These are phyloP conservation scores for Corrigiola litoralis DNA, from an alignment of 179 eudicot species.

Conservation along the genomic window DNA sequence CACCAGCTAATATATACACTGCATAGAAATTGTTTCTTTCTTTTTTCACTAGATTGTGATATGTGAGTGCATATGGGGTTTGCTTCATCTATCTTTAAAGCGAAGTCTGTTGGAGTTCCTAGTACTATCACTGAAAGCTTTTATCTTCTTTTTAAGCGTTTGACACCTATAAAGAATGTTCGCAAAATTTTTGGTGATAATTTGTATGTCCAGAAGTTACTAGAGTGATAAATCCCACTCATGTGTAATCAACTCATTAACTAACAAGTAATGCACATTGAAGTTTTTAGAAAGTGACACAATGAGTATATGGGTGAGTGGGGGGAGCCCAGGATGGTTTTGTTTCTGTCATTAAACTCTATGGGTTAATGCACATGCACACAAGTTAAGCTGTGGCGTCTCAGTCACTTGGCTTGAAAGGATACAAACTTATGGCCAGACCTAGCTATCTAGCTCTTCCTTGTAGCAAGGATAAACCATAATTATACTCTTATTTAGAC, in stretches of 20 bases:
- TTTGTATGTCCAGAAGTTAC: not conserved
- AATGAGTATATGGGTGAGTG: too few species aligned
- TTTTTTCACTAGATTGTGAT: not conserved
- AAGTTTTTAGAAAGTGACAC: too few species aligned
- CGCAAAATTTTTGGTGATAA: not conserved
- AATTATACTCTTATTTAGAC: not conserved
- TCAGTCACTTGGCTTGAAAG: slow-evolving; percentile 6
- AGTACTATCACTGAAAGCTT: not conserved
- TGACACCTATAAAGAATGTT: not conserved
- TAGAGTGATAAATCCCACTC: too few species aligned
- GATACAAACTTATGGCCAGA: not conserved
- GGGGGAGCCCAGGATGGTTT: too few species aligned
- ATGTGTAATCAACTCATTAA: too few species aligned
- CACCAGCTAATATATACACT: slow-evolving; percentile 1
- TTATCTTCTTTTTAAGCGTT: not conserved
- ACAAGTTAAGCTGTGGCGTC: not conserved
- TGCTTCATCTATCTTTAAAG: slow-evolving; percentile 15
- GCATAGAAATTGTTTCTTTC: not conserved
- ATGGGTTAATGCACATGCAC: not conserved
- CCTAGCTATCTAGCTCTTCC: not conserved
- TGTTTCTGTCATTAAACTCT: too few species aligned
- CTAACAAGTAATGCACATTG: too few species aligned
- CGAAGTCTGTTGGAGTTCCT: slow-evolving; percentile 13
- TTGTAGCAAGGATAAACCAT: not conserved
- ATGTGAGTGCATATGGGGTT: not conserved